Percentiles rank a stretch among this genome's conserved stretches.
phyloP scores from a whole-genome alignment of 768 basidiomycete genomes.

The Vararia minispora region DNA sequence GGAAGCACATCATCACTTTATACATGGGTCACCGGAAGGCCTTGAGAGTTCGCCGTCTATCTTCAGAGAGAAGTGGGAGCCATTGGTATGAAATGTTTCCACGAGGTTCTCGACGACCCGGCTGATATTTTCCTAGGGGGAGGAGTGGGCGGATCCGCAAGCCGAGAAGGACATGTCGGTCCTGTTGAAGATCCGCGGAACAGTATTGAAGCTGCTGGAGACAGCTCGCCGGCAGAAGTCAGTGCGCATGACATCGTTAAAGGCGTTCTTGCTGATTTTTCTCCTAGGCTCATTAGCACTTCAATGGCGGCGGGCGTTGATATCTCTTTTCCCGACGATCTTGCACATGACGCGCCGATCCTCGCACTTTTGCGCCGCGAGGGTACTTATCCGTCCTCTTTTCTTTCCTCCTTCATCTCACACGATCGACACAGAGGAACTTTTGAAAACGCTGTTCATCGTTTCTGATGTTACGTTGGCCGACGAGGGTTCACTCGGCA shows the following conservation, averaged over 20 bases:
- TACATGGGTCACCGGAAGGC: constrained; percentile 15
- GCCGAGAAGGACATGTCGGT: constrained; percentile 53
- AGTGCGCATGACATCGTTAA: constrained; percentile 13
- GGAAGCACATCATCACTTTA: constrained; percentile 50
- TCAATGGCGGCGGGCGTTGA: constrained; percentile 71
- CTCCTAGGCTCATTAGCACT: constrained; percentile 51
- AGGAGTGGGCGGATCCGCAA: constrained; percentile 49
- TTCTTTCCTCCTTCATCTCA: background rate
- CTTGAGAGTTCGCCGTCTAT: too few relatives aligned
- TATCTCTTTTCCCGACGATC: constrained; percentile 37
- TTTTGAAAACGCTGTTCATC: constrained; percentile 68
- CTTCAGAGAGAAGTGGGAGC: constrained; percentile 62
- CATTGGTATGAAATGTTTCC: constrained; percentile 39
- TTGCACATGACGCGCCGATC: constrained; percentile 15
- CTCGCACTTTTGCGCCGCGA: constrained; percentile 35
- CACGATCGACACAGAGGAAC: constrained; percentile 32
- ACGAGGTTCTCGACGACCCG: background rate
- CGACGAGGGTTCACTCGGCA: constrained; percentile 31
- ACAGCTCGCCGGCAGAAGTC: constrained; percentile 69
- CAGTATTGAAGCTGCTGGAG: constrained; percentile 61
- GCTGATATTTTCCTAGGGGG: constrained; percentile 24
- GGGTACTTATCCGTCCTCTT: constrained; percentile 15
- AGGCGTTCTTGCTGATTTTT: constrained; percentile 1
- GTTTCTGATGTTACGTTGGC: constrained; percentile 58
- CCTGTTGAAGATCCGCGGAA: constrained; percentile 48